These are phyloP conservation scores for Cercospora sp. DNA, from an alignment of 2,329 filamentous ascomycete species.

Conservation along the genomic window DNA sequence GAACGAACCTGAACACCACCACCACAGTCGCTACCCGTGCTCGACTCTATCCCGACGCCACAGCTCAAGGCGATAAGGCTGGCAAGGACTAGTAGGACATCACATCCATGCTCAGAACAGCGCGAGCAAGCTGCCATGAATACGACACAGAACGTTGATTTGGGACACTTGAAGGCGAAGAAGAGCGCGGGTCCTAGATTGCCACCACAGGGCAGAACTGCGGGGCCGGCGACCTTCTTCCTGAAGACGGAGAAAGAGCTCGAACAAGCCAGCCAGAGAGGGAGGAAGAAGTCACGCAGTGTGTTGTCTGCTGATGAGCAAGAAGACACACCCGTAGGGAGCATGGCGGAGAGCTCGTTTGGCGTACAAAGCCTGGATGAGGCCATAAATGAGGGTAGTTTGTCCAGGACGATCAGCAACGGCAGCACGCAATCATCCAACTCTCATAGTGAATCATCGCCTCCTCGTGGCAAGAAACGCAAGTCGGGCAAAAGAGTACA, in stretches of 20 bases:
- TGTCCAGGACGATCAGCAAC: conserved; percentile 32
- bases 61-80: background rate
- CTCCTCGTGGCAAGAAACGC: conserved; percentile 29
- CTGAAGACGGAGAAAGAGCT: conserved; percentile 56
- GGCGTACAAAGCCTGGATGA: conserved; percentile 60
- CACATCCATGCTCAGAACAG: background rate
- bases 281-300: conserved; percentile 31
- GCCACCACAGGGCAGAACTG: conserved; percentile 9
- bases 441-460: conserved; percentile 23
- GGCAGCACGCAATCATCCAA: conserved; percentile 27
- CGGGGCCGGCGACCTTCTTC: conserved; percentile 59
- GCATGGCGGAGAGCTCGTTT: conserved; percentile 50
- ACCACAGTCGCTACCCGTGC: background rate
- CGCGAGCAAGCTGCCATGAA: conserved; percentile 3
- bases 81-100: background rate
- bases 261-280: conserved; percentile 36
- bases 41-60: background rate
- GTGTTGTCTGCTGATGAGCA: conserved; percentile 17
- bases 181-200: conserved; percentile 1
- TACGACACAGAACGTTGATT: conserved; percentile 8
- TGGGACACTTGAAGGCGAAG: conserved; percentile 6
- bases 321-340: conserved; percentile 30
- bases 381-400: conserved; percentile 44
- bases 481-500: conserved; percentile 40
- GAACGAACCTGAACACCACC: background rate